Evolutionary conservation across 2,329 filamentous ascomycete species (phyloP).

Genomic region (Penicillium frequentans): DNA sequence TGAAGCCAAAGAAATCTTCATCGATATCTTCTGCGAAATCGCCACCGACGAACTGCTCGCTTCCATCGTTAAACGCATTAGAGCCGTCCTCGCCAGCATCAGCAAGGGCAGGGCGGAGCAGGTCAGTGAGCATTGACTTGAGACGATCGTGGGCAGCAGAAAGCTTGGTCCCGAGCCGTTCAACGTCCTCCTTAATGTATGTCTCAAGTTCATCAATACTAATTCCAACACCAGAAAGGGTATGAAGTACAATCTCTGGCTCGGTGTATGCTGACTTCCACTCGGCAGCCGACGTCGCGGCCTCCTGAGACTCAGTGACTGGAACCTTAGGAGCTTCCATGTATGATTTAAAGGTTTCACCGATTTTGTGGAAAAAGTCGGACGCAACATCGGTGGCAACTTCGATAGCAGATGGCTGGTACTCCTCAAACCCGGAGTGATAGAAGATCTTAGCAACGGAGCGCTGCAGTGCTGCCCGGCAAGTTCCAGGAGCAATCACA

Average conservation of each 20-base stretch:
- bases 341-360: constrained; percentile 76
- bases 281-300: constrained; percentile 32
- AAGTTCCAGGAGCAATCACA: constrained; percentile 79
- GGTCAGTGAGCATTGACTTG: constrained; percentile 88
- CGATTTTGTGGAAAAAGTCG: constrained; percentile 85
- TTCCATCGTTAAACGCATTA: constrained; percentile 91
- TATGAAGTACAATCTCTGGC: constrained; percentile 86
- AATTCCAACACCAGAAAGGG: constrained; percentile 78
- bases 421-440: constrained; percentile 93
- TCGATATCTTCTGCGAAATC: constrained; percentile 98
- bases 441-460: constrained; percentile 95
- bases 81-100: constrained; percentile 81
- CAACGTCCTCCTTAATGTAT: constrained; percentile 92
- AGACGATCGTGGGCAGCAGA: constrained; percentile 88
- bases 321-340: constrained; percentile 77
- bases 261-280: constrained; percentile 71
- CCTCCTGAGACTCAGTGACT: constrained; percentile 47
- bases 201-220: constrained; percentile 78
- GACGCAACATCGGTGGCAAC: constrained; percentile 84
- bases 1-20: constrained; percentile 99
- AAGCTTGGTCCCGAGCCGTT: constrained; percentile 77
- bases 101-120: constrained; percentile 83
- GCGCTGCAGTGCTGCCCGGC: constrained; percentile 80
- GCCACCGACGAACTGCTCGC: constrained; percentile 92
- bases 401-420: constrained; percentile 91